These are phyloP conservation scores for Penicillium digitatum DNA, from an alignment of 2,329 filamentous ascomycete species.

Conservation along the genomic window DNA sequence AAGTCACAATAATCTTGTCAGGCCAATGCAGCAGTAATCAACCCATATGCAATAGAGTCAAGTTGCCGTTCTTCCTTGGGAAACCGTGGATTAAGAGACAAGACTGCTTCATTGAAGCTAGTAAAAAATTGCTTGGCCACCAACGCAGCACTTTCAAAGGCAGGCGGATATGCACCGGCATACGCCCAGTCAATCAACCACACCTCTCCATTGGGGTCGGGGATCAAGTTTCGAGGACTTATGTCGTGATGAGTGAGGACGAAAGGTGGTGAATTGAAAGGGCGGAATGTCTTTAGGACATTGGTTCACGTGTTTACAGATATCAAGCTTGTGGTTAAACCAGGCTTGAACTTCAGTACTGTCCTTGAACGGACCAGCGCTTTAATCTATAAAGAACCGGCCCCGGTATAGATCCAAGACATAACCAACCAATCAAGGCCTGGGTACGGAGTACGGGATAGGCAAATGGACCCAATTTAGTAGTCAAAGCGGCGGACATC, in stretches of 20 bases:
- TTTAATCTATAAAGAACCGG: slow-evolving; percentile 24
- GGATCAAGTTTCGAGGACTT: slow-evolving; percentile 21
- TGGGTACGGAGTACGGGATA: neutral
- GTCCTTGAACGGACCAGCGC: slow-evolving; percentile 21
- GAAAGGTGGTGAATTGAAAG: slow-evolving; percentile 17
- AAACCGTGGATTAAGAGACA: slow-evolving; percentile 18
- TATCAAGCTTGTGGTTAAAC: slow-evolving; percentile 30
- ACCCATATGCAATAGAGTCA: slow-evolving; percentile 20
- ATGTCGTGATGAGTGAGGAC: slow-evolving; percentile 20
- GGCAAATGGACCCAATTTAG: neutral
- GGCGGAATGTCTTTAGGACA: slow-evolving; percentile 14
- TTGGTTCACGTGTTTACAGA: slow-evolving; percentile 14
- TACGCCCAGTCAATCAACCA: slow-evolving; percentile 21
- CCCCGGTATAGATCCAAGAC: neutral
- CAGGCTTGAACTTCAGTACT: slow-evolving; percentile 18
- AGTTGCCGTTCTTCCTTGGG: slow-evolving; percentile 18
- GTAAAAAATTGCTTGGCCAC: slow-evolving; percentile 12
- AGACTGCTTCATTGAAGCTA: slow-evolving; percentile 20
- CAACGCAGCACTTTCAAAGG: slow-evolving; percentile 20
- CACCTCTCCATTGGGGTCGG: slow-evolving; percentile 10
- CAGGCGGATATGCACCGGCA: slow-evolving; percentile 24
- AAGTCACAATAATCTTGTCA: slow-evolving; percentile 2
- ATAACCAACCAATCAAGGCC: neutral
- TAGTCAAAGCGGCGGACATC: neutral
- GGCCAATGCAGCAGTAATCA: slow-evolving; percentile 18